Conservation (phyloP, 805 yeast species). For the Pichia sporocuriosa region DNA sequence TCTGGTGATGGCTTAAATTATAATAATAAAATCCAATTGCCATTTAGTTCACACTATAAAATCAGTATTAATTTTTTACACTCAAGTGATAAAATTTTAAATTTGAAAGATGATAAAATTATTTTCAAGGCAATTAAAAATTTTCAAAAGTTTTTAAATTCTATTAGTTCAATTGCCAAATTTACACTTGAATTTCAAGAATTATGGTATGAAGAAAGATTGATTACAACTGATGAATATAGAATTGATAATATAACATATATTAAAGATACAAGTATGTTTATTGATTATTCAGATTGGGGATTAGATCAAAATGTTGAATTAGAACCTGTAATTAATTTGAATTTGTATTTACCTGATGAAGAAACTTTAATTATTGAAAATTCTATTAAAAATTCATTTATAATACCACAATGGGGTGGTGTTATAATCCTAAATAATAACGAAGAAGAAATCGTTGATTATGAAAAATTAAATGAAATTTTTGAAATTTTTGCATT, state of each 20-base stretch:
- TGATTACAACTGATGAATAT: constrained; percentile 19
- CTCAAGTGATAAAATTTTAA: constrained; percentile 59
- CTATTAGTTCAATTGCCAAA: constrained; percentile 51
- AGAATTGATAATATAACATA: constrained; percentile 21
- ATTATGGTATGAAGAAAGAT: constrained; percentile 53
- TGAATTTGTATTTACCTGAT: constrained; percentile 61
- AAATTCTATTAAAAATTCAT: constrained; percentile 45
- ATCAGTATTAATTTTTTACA: constrained; percentile 68
- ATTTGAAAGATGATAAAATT: constrained; percentile 67
- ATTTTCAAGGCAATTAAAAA: constrained; percentile 21
- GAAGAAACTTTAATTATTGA: constrained; percentile 39
- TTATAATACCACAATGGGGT: constrained; percentile 85
- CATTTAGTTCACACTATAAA: constrained; percentile 62
- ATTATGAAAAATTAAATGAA: constrained; percentile 20
- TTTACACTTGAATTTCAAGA: constrained; percentile 76
- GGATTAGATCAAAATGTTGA: constrained; percentile 44
- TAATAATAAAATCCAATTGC: constrained; percentile 32
- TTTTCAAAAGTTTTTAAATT: constrained; percentile 48
- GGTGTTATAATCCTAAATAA: constrained; percentile 54
- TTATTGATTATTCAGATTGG: constrained; percentile 84
- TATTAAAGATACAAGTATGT: constrained; percentile 59
- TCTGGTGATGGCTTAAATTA: constrained; percentile 18
- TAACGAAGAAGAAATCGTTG: constrained; percentile 2
- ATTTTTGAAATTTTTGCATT: constrained; percentile 63
- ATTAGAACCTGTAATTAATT: constrained; percentile 60